A percentile compares a stretch with the other conserved stretches of the same genome.
phyloP scores from a whole-genome alignment of 2,329 filamentous ascomycete genomes.

The Aspergillus sp. region DNA sequence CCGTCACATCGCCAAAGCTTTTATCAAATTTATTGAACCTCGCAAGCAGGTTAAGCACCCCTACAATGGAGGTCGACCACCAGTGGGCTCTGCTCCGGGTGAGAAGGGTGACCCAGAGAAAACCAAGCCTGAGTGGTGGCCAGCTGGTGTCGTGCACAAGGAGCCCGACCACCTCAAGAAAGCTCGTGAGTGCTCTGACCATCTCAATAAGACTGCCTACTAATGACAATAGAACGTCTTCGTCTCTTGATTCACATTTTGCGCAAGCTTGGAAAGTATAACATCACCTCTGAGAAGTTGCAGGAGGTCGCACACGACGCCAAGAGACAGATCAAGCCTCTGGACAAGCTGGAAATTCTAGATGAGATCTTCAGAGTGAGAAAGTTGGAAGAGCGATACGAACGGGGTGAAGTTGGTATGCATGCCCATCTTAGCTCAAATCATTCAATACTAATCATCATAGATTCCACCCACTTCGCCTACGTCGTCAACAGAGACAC shows the following conservation, averaged over 20 bases:
- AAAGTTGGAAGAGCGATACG: constrained; percentile 36
- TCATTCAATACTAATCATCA: neutral
- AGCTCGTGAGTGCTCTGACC: constrained; percentile 31
- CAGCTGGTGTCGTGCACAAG: constrained; percentile 41
- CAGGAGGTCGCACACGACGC: constrained; percentile 36
- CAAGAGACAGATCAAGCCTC: constrained; percentile 32
- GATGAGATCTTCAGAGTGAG: constrained; percentile 38
- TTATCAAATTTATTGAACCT: constrained; percentile 44
- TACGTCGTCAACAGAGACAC: constrained; percentile 35
- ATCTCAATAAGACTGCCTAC: neutral
- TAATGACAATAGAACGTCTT: constrained; percentile 24
- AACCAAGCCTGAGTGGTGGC: constrained; percentile 44
- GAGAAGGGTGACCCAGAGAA: constrained; percentile 38
- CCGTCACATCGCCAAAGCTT: constrained; percentile 41
- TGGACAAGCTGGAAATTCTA: constrained; percentile 31
- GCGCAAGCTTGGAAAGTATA: constrained; percentile 29
- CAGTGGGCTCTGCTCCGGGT: constrained; percentile 28
- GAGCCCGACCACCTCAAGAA: constrained; percentile 47
- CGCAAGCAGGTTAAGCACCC: constrained; percentile 45
- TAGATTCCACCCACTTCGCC: constrained; percentile 7
- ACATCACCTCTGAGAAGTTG: constrained; percentile 34
- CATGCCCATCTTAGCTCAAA: neutral
- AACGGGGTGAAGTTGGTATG: constrained; percentile 38
- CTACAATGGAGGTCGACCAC: constrained; percentile 42
- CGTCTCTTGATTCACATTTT: constrained; percentile 37